phyloP scores from a whole-genome alignment of 371 early-diverging fungal species.

The Mucor racemosus region DNA sequence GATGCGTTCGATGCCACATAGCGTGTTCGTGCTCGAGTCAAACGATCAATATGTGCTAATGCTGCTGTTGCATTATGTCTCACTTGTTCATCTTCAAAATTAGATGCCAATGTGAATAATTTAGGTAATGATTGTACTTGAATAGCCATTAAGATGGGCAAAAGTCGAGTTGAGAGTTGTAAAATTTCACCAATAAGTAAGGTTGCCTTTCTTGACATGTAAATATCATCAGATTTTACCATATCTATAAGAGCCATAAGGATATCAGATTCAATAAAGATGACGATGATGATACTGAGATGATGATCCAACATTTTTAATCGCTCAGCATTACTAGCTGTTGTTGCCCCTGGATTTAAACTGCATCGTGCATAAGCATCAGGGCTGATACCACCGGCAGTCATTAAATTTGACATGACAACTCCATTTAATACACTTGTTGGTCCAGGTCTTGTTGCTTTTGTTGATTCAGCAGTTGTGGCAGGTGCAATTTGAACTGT shows the following conservation, averaged over 20 bases:
- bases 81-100: constrained; percentile 75
- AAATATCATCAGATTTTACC: constrained; percentile 58
- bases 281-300: constrained; percentile 70
- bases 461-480: constrained; percentile 18
- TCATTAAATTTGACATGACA: constrained; percentile 32
- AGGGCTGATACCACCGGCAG: constrained; percentile 33
- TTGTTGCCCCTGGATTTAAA: constrained; percentile 20
- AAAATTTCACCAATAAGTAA: constrained; percentile 78
- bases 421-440: constrained; percentile 25
- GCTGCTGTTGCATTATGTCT: constrained; percentile 81
- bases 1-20: constrained; percentile 22
- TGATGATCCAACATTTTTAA: constrained; percentile 76
- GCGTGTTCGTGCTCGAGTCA: constrained; percentile 49
- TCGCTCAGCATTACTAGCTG: constrained; percentile 47
- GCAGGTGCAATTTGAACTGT: constrained; percentile 47
- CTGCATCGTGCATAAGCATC: constrained; percentile 29
- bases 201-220: constrained; percentile 66
- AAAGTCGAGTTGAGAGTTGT: constrained; percentile 70
- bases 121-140: constrained; percentile 74
- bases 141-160: constrained; percentile 65
- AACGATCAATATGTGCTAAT: constrained; percentile 74
- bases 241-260: constrained; percentile 67
- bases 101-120: constrained; percentile 77
- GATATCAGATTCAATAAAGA: constrained; percentile 82
- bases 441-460: constrained; percentile 20